Evolutionary conservation across 164 flowering plant species (phyloP).

Genomic region (Vitis labrusca): DNA sequence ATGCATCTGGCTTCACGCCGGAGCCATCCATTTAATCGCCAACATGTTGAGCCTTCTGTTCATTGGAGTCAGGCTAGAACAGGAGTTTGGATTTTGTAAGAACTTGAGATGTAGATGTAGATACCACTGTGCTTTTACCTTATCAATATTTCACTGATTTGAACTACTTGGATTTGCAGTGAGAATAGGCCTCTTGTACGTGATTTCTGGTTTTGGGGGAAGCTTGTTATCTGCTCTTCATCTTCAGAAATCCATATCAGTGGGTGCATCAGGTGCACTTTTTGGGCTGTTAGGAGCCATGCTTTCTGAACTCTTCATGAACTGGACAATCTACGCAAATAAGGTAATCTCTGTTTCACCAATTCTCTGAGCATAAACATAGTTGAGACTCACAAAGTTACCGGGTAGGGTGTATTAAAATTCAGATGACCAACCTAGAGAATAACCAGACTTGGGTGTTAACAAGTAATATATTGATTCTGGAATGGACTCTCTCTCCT

Average conservation of each 20-base stretch:
- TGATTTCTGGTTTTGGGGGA: constrained; percentile 72
- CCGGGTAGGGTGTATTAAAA: too few species aligned
- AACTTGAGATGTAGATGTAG: not conserved
- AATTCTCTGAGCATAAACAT: not conserved
- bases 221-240: constrained; percentile 51
- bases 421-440: too few species aligned
- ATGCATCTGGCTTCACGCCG: constrained; percentile 83
- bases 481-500: too few species aligned
- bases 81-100: constrained; percentile 89
- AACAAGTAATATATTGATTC: too few species aligned
- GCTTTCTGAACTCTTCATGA: constrained; percentile 72
- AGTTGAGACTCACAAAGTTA: too few species aligned
- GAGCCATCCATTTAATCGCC: constrained; percentile 62
- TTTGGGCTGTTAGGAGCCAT: constrained; percentile 72
- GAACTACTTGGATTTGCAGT: constrained; percentile 33
- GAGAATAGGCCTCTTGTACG: constrained; percentile 52
- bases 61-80: constrained; percentile 72
- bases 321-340: constrained; percentile 63
- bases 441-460: too few species aligned
- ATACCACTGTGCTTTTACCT: not conserved
- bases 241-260: constrained; percentile 34
- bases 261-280: constrained; percentile 76
- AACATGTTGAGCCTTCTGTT: constrained; percentile 77
- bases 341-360: constrained; percentile 38
- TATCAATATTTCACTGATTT: not conserved